These are phyloP conservation scores for Hysterium pulicare DNA, from an alignment of 2,329 filamentous ascomycete genomes.

Conservation along the genomic window DNA sequence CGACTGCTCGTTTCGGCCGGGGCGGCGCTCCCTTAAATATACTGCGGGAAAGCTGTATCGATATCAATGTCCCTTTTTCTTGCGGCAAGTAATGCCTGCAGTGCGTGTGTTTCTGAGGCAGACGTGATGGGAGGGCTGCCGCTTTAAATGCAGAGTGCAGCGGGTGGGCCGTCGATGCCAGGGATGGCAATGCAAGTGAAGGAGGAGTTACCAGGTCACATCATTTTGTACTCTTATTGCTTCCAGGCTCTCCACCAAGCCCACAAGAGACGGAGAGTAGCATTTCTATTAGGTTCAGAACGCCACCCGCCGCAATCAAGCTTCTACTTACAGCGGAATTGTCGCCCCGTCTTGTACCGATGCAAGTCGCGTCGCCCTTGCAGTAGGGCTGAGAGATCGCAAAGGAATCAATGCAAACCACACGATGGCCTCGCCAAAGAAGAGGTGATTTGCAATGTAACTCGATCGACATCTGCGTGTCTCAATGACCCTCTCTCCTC, in stretches of 20 bases:
- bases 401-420: no score
- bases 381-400: conserved; percentile 34
- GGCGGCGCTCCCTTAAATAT: conserved; percentile 19
- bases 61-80: conserved; percentile 30
- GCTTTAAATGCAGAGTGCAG: conserved; percentile 28
- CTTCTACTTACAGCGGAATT: conserved; percentile 19
- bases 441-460: no score
- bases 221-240: conserved; percentile 27
- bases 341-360: conserved; percentile 14
- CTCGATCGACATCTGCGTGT: no score
- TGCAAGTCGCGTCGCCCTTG: conserved; percentile 29
- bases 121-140: conserved; percentile 20
- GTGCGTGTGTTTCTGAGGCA: conserved; percentile 21
- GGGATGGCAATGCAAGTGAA: conserved; percentile 24
- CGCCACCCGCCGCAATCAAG: conserved; percentile 22
- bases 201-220: conserved; percentile 22
- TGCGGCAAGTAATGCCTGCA: conserved; percentile 18
- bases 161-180: conserved; percentile 20
- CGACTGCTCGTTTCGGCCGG: neutral
- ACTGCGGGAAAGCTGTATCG: conserved; percentile 30
- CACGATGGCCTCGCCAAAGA: no score
- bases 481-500: no score
- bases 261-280: conserved; percentile 24
- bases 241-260: conserved; percentile 24
- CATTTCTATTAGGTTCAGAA: conserved; percentile 17